A percentile compares a stretch with the other conserved stretches of the same genome.
These are phyloP conservation scores for Stereocaulon alpinum DNA, from an alignment of 495 filamentous ascomycete genomes.

Conservation along the genomic window DNA sequence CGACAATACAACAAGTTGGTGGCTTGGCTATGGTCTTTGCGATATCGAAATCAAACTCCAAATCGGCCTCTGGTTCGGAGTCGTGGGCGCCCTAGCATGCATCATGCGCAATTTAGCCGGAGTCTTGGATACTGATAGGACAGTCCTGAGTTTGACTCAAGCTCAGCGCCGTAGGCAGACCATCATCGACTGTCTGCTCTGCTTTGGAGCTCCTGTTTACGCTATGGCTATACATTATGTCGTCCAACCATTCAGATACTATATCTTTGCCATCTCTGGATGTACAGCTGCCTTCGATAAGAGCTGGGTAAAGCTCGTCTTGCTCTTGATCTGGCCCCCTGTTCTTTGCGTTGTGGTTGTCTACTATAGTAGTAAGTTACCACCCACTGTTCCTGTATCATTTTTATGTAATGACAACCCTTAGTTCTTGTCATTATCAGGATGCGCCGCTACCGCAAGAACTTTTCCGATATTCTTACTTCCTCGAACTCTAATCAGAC, in stretches of 20 bases:
- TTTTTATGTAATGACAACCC: constrained; percentile 12
- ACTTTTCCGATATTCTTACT: constrained; percentile 49
- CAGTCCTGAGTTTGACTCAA: constrained; percentile 42
- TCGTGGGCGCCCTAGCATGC: constrained; percentile 49
- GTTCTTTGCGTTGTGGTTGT: constrained; percentile 52
- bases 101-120: constrained; percentile 67
- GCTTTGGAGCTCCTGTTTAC: constrained; percentile 55
- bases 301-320: constrained; percentile 59
- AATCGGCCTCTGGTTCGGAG: constrained; percentile 51
- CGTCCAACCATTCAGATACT: constrained; percentile 60
- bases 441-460: constrained; percentile 52
- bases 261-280: constrained; percentile 61
- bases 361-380: constrained; percentile 56
- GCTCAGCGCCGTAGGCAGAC: constrained; percentile 42
- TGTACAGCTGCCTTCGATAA: constrained; percentile 54
- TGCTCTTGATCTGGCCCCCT: constrained; percentile 57
- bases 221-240: constrained; percentile 59
- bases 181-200: constrained; percentile 54
- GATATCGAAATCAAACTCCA: constrained; percentile 70
- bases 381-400: background rate
- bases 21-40: constrained; percentile 64
- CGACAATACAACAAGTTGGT: constrained; percentile 59
- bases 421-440: constrained; percentile 55
- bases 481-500: constrained; percentile 45
- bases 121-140: constrained; percentile 55